Conservation (phyloP, 805 yeast genomes). For the Lipomyces sp. region DNA sequence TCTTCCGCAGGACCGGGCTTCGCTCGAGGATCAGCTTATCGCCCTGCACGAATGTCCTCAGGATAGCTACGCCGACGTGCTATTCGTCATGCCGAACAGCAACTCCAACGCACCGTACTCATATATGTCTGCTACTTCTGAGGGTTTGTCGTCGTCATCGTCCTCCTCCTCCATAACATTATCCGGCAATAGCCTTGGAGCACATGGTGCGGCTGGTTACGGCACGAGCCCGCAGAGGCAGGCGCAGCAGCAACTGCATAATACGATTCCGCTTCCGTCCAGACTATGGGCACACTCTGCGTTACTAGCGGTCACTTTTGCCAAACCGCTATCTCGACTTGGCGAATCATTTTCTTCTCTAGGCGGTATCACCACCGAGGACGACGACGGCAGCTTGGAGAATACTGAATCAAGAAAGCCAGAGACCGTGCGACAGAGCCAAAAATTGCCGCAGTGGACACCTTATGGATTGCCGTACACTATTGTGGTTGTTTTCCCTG, state of each 20-base stretch:
- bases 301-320: slow-evolving; percentile 13
- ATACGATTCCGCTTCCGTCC: slow-evolving; percentile 21
- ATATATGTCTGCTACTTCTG: too few species aligned
- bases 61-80: slow-evolving; percentile 24
- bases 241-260: background rate
- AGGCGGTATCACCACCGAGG: background rate
- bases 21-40: slow-evolving; percentile 21
- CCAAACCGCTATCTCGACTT: slow-evolving; percentile 16
- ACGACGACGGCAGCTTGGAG: background rate
- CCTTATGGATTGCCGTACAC: slow-evolving; percentile 20
- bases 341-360: slow-evolving; percentile 11
- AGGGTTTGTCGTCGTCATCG: too few species aligned
- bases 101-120: too few species aligned
- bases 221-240: background rate
- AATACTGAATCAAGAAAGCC: too few species aligned
- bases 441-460: background rate
- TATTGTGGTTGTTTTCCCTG: slow-evolving; percentile 22
- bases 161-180: background rate
- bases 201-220: background rate
- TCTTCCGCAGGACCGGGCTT: slow-evolving; percentile 1
- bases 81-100: slow-evolving; percentile 26
- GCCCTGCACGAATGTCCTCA: slow-evolving; percentile 22
- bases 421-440: background rate
- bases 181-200: background rate
- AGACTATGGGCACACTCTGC: slow-evolving; percentile 26